phyloP scores from a whole-genome alignment of 1,284 basidiomycete genomes.

The Farysia itapuensis region DNA sequence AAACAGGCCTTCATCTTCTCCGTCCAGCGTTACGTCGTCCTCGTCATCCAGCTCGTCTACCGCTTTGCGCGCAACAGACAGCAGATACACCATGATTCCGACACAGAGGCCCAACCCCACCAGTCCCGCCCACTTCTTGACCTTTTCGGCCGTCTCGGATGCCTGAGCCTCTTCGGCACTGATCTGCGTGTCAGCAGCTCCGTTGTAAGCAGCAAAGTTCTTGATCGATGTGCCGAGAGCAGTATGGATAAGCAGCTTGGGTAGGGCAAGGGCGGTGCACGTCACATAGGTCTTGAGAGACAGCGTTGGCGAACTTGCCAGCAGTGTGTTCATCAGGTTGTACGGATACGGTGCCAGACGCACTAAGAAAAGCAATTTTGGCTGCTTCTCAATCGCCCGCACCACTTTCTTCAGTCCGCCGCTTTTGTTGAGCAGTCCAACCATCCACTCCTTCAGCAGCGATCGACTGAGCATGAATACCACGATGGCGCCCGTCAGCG shows the following conservation, averaged over 20 bases:
- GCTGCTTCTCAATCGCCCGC: constrained; percentile 80
- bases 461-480: constrained; percentile 76
- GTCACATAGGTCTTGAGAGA: constrained; percentile 74
- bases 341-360: constrained; percentile 69
- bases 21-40: constrained; percentile 12
- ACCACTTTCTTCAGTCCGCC: constrained; percentile 64
- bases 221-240: constrained; percentile 78
- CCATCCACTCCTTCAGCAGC: constrained; percentile 71
- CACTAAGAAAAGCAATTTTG: constrained; percentile 79
- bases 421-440: constrained; percentile 69
- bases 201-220: constrained; percentile 73
- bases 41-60: constrained; percentile 70
- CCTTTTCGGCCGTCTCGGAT: constrained; percentile 62
- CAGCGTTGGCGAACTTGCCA: constrained; percentile 81
- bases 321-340: constrained; percentile 85
- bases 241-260: constrained; percentile 84
- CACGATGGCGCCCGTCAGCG: constrained; percentile 74
- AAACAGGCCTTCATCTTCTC: constrained; percentile 19
- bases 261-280: constrained; percentile 78
- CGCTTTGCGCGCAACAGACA: constrained; percentile 75
- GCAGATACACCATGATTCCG: constrained; percentile 75
- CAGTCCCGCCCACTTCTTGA: constrained; percentile 70
- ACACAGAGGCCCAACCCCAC: constrained; percentile 73
- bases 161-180: constrained; percentile 43
- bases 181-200: constrained; percentile 6